Base-by-base conservation (phyloP, 176 grass and related monocot species). In the Oryza nivara region DNA sequence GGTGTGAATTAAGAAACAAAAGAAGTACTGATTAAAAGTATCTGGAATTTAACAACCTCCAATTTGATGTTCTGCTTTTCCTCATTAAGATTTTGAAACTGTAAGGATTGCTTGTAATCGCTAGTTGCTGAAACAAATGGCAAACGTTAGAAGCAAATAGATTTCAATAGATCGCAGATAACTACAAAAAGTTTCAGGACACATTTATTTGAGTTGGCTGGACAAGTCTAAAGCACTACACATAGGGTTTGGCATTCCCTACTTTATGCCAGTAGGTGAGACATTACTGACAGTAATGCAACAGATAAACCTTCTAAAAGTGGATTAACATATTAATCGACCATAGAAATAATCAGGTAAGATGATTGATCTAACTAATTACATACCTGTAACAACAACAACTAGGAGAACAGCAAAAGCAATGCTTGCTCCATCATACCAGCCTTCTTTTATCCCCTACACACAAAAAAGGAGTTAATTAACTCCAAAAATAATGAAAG, bases 361-460 rank as follows among this genome's bases (percentile, higher is more conserved):
- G 3, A 23, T 73, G 68, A 6, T 30, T 38, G 8, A 11, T 72
- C 23, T 70, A 41, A 51, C 14, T 56, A 14, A 56, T 56, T 56
- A 19, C 61, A 74, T 72, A 98, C 96, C 96, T 71, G 96, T 98
- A 71, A 98, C 93, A 89, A 94, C 30, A 70, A 98, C 84, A 83
- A 98, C 96, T 6, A 98, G 84, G 72, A 95, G 88, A 75, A 98
- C 96, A 68, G 96, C 96, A 77, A 98, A 95, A 5, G 66, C 89
- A 68, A 98, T 98, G 88, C 96, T 98, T 4, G 92, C 93, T 47
- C 96, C 96, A 94, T 98, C 96, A 44, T 92, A 98, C 96, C 96
- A 98, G 23, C 96, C 96, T 90, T 98, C 91, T 85, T 98, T 90
- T 85, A 98, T 89, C 9, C 96, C 93, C 96, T 98, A 80, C 36